Evolutionary conservation across 495 filamentous ascomycete species (phyloP), one percentile per base, ranked within the genome.

Genomic region (Tetracladium setigerum): DNA sequence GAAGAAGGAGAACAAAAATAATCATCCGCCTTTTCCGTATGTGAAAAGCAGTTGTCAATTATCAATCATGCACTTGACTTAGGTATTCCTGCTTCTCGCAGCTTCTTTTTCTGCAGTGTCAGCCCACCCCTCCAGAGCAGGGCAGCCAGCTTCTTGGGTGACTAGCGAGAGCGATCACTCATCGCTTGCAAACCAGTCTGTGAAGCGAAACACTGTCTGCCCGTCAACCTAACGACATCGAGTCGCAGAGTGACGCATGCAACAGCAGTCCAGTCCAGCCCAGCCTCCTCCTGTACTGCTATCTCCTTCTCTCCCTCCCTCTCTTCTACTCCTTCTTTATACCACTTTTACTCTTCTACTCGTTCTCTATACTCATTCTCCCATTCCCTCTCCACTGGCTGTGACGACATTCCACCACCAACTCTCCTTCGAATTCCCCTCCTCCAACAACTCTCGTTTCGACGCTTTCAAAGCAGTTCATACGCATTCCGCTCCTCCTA

Each of bases 281-380:
- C 48, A 46, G 45, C 52, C 51, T 54, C 49, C 47, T 55, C 50
- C 36, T 32, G 54, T 53, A 50, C 46, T 42, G 12, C 19, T 38
- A 36, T 36, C 43, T 45, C 15, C 10, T 44, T 34, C 19, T 43
- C 38, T 38, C 17, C 27, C 4, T 44, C 35, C 19, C 38, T 32
- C 32, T 32, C 34, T 9, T 47, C 16, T 55, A 32, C 15, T 15
- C n/a, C 24, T 27, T 15, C 38, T 27, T 38, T 40, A 44, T 47
- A 32, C 40, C 41, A 34, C 18, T 24, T 32, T 18, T 33, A 19
- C n/a, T 19, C 16, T 17, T 50, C 30, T 37, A 31, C n/a, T 44
- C 41, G 44, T 48, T 18, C 44, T 15, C 31, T 27, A 31, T 10
- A 51, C 41, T 22, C 24, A 27, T 27, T 27, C 7, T 7, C 41